These are phyloP conservation scores for Pseudogymnoascus sp. DNA, from an alignment of 2,329 filamentous ascomycete genomes.

Conservation along the genomic window DNA sequence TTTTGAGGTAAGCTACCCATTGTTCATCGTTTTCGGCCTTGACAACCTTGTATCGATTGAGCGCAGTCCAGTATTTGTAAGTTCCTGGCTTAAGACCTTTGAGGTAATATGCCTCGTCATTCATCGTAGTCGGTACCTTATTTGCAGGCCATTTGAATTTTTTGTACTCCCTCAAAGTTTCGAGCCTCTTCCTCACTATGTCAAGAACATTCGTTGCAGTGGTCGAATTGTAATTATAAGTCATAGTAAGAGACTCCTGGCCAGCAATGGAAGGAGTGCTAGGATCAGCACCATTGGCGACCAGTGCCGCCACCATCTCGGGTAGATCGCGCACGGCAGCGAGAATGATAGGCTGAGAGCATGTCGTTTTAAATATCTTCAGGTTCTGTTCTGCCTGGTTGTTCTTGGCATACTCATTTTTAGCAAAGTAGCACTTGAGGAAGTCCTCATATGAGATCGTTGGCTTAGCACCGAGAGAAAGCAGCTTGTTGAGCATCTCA, in stretches of 20 bases:
- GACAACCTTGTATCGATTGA: slow-evolving; percentile 21
- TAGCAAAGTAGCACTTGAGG: slow-evolving; percentile 47
- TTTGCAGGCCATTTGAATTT: slow-evolving; percentile 14
- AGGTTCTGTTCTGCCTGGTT: slow-evolving; percentile 42
- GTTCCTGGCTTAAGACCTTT: slow-evolving; percentile 41
- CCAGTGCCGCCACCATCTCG: slow-evolving; percentile 42
- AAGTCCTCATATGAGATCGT: slow-evolving; percentile 57
- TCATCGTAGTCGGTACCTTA: slow-evolving; percentile 24
- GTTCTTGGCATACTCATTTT: slow-evolving; percentile 31
- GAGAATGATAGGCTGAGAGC: slow-evolving; percentile 59
- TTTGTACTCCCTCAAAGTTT: slow-evolving; percentile 34
- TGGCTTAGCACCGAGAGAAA: slow-evolving; percentile 54
- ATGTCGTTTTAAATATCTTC: slow-evolving; percentile 37
- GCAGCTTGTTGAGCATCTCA: slow-evolving; percentile 49
- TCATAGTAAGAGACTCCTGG: slow-evolving; percentile 29
- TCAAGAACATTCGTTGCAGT: slow-evolving; percentile 51
- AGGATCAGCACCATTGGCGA: slow-evolving; percentile 57
- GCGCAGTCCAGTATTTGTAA: slow-evolving; percentile 52
- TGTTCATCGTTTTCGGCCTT: slow-evolving; percentile 29
- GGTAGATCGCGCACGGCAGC: slow-evolving; percentile 47
- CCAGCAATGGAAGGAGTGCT: slow-evolving; percentile 46
- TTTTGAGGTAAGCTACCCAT: slow-evolving; percentile 30
- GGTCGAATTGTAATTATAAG: slow-evolving; percentile 21
- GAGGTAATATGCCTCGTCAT: slow-evolving; percentile 45
- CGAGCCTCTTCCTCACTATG: slow-evolving; percentile 45